A percentile compares a stretch with the other conserved stretches of the same genome.
Evolutionary conservation across 495 filamentous ascomycete species (phyloP).

Genomic region (Annulohypoxylon maeteangense): DNA sequence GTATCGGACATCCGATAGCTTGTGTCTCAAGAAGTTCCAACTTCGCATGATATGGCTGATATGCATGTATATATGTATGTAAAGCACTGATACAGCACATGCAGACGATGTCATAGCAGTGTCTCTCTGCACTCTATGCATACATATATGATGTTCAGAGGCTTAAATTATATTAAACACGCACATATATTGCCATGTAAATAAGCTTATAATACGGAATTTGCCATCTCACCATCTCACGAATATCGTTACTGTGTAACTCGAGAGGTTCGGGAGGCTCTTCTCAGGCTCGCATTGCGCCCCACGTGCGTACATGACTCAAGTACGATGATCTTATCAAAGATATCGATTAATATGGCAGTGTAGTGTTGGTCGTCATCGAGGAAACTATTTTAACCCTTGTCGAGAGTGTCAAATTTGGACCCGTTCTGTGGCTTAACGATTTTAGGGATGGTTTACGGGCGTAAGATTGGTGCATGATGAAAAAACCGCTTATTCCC

Average conservation of each 20-base stretch:
- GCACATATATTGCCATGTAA: background rate
- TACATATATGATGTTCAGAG: background rate
- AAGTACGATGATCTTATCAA: background rate
- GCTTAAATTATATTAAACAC: background rate
- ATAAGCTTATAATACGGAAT: background rate
- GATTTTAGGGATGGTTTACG: constrained; percentile 3
- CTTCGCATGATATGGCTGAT: background rate
- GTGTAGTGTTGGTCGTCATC: constrained; percentile 8
- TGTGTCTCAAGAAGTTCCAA: background rate
- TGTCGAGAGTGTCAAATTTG: constrained; percentile 7
- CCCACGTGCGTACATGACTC: background rate
- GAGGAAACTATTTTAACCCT: constrained; percentile 4
- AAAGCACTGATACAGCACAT: background rate
- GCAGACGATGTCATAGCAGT: background rate
- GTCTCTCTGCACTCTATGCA: background rate
- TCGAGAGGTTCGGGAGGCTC: background rate
- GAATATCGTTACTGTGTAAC: constrained; percentile 4
- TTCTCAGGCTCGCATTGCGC: background rate
- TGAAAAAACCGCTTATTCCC: background rate
- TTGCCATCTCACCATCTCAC: background rate
- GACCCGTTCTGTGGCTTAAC: constrained; percentile 12
- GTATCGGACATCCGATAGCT: constrained; percentile 6
- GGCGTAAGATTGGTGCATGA: background rate
- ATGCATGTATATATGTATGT: background rate
- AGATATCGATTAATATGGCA: constrained; percentile 3